Conservation (phyloP, 495 filamentous ascomycete genomes). For the Thozetella sp. region DNA sequence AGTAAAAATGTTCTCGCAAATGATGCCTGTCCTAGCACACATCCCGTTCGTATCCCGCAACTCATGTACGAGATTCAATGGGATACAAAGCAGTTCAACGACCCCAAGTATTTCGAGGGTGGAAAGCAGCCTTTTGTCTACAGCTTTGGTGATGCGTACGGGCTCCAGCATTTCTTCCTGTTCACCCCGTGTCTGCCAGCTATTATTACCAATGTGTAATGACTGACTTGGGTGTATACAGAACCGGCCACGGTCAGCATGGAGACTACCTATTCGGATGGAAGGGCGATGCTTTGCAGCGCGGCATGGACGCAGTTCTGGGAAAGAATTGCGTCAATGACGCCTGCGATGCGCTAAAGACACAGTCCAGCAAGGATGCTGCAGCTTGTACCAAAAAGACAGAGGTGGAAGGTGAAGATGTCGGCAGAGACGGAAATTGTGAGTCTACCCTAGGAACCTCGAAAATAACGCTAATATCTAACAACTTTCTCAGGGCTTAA, state of each 20-base stretch:
- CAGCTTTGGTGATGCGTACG: conserved; percentile 38
- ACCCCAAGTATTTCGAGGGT: conserved; percentile 44
- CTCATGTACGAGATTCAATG: conserved; percentile 48
- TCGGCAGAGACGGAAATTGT: background rate
- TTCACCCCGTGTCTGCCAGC: no score
- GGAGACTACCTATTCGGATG: conserved; percentile 56
- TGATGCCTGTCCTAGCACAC: conserved; percentile 42
- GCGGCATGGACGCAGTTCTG: conserved; percentile 39
- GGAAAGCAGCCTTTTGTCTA: conserved; percentile 51
- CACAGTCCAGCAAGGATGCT: background rate
- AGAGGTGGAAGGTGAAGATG: background rate
- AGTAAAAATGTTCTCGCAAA: conserved; percentile 44
- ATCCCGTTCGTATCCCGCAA: conserved; percentile 52
- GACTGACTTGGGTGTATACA: no score
- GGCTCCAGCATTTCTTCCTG: background rate
- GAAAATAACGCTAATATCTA: background rate
- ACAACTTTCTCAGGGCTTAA: background rate
- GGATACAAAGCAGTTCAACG: conserved; percentile 49
- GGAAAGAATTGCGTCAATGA: background rate
- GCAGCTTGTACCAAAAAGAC: background rate
- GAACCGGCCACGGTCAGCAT: conserved; percentile 33
- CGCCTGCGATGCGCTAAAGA: background rate
- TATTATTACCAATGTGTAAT: no score
- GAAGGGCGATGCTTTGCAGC: conserved; percentile 46
- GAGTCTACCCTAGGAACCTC: background rate